Percentiles rank a stretch among this genome's conserved stretches.
Evolutionary conservation across 1,284 basidiomycete genomes (phyloP).

Genomic region (Peniophora sp.): DNA sequence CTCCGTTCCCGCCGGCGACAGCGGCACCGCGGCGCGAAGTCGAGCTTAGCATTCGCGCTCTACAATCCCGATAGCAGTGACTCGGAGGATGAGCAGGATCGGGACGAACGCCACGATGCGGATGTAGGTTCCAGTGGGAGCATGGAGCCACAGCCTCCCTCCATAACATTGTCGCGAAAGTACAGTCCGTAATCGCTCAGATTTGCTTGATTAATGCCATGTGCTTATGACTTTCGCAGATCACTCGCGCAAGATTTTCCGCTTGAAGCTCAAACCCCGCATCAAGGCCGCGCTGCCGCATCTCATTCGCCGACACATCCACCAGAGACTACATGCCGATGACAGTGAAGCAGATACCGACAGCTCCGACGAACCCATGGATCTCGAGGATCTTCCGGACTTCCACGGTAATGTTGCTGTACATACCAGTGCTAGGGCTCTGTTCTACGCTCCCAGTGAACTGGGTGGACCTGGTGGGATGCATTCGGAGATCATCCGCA

Average conservation of each 20-base stretch:
- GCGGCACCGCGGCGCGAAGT: too few relatives aligned
- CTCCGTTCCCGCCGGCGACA: not conserved
- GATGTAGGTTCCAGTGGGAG: too few relatives aligned
- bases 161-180: too few relatives aligned
- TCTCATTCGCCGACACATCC: not conserved
- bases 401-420: not conserved
- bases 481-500: slow-evolving; percentile 7
- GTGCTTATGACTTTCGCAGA: not conserved
- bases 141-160: too few relatives aligned
- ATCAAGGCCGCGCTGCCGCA: not conserved
- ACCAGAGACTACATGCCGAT: not conserved
- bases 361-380: not conserved
- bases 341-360: not conserved
- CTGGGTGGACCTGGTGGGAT: slow-evolving; percentile 4
- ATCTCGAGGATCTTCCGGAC: not conserved
- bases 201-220: too few relatives aligned
- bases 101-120: too few relatives aligned
- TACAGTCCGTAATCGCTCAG: too few relatives aligned
- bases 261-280: not conserved
- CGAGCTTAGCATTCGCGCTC: too few relatives aligned
- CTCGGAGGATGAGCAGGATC: too few relatives aligned
- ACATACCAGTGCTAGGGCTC: slow-evolving; percentile 5
- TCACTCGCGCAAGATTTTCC: not conserved
- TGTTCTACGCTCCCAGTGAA: slow-evolving; percentile 9
- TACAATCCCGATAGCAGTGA: too few relatives aligned